Conservation (phyloP, 1,284 basidiomycete genomes). For the Coniferiporia sulphurascens region DNA sequence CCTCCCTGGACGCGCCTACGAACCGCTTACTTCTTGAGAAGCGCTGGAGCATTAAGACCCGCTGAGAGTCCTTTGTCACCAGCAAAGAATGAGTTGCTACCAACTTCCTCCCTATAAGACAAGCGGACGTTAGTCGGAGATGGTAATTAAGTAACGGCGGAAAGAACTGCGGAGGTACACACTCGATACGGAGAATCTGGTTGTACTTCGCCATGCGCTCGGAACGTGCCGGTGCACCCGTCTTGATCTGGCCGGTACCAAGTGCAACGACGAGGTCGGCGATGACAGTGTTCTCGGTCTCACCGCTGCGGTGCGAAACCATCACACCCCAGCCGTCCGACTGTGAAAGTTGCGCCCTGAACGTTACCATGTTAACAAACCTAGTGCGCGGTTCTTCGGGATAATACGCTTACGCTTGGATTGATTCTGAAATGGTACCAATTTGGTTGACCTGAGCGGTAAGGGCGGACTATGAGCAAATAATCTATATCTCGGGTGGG, state of each 20-base stretch:
- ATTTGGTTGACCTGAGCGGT: constrained; percentile 85
- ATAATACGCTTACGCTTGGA: constrained; percentile 69
- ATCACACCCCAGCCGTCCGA: constrained; percentile 99
- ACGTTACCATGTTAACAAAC: constrained; percentile 6
- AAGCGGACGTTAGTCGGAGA: not conserved
- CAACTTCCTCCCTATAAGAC: constrained; percentile 68
- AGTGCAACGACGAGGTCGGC: constrained; percentile 96
- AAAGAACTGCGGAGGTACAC: constrained; percentile 30
- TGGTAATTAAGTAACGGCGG: not conserved
- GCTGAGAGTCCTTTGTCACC: constrained; percentile 78
- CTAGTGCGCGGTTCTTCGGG: not conserved
- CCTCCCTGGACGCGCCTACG: not conserved
- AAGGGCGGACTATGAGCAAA: constrained; percentile 1
- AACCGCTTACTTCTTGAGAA: constrained; percentile 55
- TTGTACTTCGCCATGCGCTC: constrained; percentile 97
- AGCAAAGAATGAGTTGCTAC: constrained; percentile 63
- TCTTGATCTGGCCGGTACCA: constrained; percentile 95
- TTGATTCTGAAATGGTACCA: constrained; percentile 98
- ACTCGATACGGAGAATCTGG: constrained; percentile 87
- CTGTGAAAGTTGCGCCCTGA: constrained; percentile 91
- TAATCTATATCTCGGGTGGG: not conserved
- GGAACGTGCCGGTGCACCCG: constrained; percentile 90
- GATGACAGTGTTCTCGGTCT: constrained; percentile 95
- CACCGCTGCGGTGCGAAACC: constrained; percentile 98
- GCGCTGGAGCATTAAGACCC: constrained; percentile 66